A percentile compares a stretch with the other conserved stretches of the same genome.
Evolutionary conservation across 2,329 filamentous ascomycete species (phyloP).

Genomic region (Penicillium sp.): DNA sequence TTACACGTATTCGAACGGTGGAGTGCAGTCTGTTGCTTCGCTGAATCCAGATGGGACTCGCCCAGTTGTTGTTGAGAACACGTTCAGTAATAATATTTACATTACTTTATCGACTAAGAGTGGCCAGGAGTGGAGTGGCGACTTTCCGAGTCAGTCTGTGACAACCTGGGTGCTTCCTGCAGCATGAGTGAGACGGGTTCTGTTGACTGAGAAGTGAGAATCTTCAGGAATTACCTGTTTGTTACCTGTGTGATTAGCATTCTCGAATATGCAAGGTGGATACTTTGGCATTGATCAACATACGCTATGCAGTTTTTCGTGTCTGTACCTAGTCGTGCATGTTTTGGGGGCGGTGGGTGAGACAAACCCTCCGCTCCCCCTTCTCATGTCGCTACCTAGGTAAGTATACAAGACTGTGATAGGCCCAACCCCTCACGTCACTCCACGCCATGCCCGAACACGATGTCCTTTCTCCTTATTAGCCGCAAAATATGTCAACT

Average conservation of each 20-base stretch:
- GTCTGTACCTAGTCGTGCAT: background rate
- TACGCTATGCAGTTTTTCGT: background rate
- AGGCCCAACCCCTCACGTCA: background rate
- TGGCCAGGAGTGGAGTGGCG: slow-evolving; percentile 29
- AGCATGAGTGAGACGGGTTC: background rate
- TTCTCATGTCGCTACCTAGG: no score
- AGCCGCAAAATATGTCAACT: background rate
- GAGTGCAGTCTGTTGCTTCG: slow-evolving; percentile 47
- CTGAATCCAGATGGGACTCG: slow-evolving; percentile 48
- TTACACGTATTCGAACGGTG: slow-evolving; percentile 41
- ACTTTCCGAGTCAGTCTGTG: slow-evolving; percentile 27
- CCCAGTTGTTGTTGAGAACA: slow-evolving; percentile 50
- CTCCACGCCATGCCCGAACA: background rate
- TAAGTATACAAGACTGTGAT: background rate
- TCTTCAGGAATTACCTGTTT: no score
- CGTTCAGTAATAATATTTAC: slow-evolving; percentile 47
- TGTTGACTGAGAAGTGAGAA: background rate
- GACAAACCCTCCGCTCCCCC: background rate
- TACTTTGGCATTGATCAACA: background rate
- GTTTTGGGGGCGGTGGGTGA: background rate
- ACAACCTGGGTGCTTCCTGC: slow-evolving; percentile 31
- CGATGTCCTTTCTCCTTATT: background rate
- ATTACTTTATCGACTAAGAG: slow-evolving; percentile 29
- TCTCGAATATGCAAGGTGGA: background rate
- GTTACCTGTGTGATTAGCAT: background rate